Evolutionary conservation across 1,139 yeast genomes (phyloP).

Genomic region (Scheffersomyces cryptocercus): DNA sequence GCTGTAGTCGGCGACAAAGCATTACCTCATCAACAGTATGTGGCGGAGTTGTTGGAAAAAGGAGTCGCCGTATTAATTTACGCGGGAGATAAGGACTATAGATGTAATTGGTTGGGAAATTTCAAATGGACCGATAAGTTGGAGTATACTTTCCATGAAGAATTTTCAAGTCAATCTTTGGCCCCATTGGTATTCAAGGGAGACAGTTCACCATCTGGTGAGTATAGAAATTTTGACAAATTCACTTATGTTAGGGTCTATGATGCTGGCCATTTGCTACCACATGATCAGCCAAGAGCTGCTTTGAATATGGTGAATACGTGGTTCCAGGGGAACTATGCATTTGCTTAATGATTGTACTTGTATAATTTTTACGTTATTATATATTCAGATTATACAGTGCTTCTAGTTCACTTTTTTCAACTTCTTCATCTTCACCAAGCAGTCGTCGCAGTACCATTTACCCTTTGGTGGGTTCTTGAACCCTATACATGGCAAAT

Average conservation of each 20-base stretch:
- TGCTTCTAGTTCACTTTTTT: conserved; percentile 10
- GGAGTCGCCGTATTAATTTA: conserved; percentile 70
- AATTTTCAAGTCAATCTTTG: conserved; percentile 41
- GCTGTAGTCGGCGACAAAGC: conserved; percentile 84
- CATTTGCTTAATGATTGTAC: not conserved
- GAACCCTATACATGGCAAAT: conserved; percentile 91
- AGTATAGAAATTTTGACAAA: conserved; percentile 46
- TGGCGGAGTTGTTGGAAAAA: conserved; percentile 51
- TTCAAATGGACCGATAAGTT: conserved; percentile 70
- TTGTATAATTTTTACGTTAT: not conserved
- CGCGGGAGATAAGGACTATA: conserved; percentile 81
- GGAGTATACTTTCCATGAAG: conserved; percentile 60
- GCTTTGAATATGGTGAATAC: conserved; percentile 49
- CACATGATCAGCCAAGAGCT: conserved; percentile 48
- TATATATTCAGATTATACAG: not conserved
- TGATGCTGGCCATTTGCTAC: conserved; percentile 55
- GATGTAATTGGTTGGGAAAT: conserved; percentile 82
- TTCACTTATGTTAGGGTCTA: conserved; percentile 49
- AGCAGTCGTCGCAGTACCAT: conserved; percentile 96
- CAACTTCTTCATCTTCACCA: conserved; percentile 37
- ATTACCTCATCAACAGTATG: conserved; percentile 75
- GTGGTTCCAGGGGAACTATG: conserved; percentile 23
- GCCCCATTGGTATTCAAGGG: conserved; percentile 6
- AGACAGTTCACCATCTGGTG: conserved; percentile 37
- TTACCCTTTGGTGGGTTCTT: conserved; percentile 91